Conservation (phyloP, 2,329 filamentous ascomycete species). For the Exophiala alcalophila region DNA sequence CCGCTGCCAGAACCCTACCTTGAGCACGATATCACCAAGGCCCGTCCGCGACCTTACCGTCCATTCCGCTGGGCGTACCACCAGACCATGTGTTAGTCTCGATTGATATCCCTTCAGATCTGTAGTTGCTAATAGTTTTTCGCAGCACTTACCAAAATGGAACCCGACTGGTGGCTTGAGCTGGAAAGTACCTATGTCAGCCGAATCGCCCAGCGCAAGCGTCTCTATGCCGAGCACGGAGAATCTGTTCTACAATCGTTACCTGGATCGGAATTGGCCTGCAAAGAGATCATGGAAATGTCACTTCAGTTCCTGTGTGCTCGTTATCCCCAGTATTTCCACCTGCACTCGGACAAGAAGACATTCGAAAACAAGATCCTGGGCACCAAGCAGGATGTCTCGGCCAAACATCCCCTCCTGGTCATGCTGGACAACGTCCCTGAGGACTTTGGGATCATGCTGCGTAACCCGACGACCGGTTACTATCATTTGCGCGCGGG, state of each 20-base stretch:
- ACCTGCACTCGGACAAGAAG: constrained; percentile 52
- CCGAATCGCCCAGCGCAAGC: constrained; percentile 66
- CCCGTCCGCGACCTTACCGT: constrained; percentile 70
- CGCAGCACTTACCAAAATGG: constrained; percentile 71
- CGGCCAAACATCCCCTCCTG: constrained; percentile 61
- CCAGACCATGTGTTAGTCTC: constrained; percentile 79
- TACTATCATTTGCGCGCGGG: constrained; percentile 73
- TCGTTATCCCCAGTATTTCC: constrained; percentile 74
- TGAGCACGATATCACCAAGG: constrained; percentile 66
- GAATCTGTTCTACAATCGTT: constrained; percentile 63
- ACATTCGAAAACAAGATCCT: constrained; percentile 69
- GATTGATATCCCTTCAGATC: not conserved
- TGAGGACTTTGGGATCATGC: constrained; percentile 76
- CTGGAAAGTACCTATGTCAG: constrained; percentile 69
- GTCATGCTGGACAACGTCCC: constrained; percentile 74
- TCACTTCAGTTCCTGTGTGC: constrained; percentile 72
- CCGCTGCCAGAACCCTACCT: constrained; percentile 63
- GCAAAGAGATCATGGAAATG: constrained; percentile 88
- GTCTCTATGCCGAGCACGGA: constrained; percentile 62
- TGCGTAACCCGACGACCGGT: constrained; percentile 68
- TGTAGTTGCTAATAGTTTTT: not conserved
- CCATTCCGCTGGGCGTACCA: constrained; percentile 83
- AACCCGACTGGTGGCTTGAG: constrained; percentile 86
- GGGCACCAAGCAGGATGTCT: constrained; percentile 59
- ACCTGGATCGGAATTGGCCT: constrained; percentile 73